Base-by-base conservation (phyloP, 2,329 filamentous ascomycete species). In the Alternaria burnsii region DNA sequence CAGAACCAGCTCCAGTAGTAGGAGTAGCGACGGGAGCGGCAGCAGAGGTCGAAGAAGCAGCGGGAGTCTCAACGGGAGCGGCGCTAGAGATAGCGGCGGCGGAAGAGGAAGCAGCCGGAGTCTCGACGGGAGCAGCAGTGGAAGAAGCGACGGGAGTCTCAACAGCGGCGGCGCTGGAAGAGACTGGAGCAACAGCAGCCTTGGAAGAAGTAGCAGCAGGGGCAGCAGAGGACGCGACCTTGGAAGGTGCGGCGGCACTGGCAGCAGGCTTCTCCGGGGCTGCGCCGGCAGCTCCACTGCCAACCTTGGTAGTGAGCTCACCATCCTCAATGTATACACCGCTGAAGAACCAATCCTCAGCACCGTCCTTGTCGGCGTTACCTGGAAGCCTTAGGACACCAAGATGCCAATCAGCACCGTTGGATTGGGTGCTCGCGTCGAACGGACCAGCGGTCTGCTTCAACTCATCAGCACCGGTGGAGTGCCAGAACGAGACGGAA, bases 371-470 rank as follows among this genome's bases (percentile, higher is more conserved):
- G 34, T 82, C 75, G 52, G 84, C 84, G 4, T 86, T 85, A 20
- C 85, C 82, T 12, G 88, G 86, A 52, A 92, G 82, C 66, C 91
- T 86, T 54, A 92, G 81, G 32, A 91, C 86, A 61, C 90, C 90
- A 44, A 93, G 76, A 77, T 93, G 90, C 88, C 88, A 92, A 73
- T 92, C 90, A 2, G 83, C 84, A 50, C 89, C 89, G 74, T 92
- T 89, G 53, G 86, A 89, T 18, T 82, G 86, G 3, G 89, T 86
- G 53, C 83, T 85, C 0, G 84, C 87, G 10, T 82, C 82, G 48
- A 92, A 83, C 1, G 89, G 87, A 12, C 84, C 83, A 11, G 88
- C 88, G 1, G 85, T 85, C 71, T 86, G 83, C 56, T 78, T 82
- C 46, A 92, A 79, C 14, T 84, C 79, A 28, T 85, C 83, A 16